Base-by-base conservation (phyloP, 257 asterid genomes). In the Coffea eugenioides region DNA sequence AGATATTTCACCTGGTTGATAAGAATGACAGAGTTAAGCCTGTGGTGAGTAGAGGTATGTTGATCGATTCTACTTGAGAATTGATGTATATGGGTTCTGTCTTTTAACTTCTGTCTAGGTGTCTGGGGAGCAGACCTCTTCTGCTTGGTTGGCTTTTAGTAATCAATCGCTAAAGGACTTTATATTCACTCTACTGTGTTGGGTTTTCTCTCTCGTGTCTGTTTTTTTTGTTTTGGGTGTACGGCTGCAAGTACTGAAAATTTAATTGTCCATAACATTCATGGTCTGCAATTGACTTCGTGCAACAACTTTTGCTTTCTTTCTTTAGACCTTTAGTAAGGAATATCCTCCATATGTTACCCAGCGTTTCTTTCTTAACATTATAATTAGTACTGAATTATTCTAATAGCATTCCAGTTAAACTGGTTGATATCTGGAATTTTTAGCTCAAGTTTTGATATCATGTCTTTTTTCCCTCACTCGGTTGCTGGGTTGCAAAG, bases 21-120 rank as follows among this genome's bases (percentile, higher is more conserved):
- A 82, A 51, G 67, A 83, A 84, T 86, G 80, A 84, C 75, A 88
- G 79, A 82, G 77, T 77, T 56, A 77, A 77, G 84, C 85, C 88
- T 9, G 56, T 78, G 64, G 81, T 75, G 74, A 82, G 79, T 81
- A 85, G 84, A 85, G 97, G 97, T 92, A 87, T 79, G 89, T 85
- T 79, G 5, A 77, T 12, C 39, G 7, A 27, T 75, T n/a, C 36
- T 75, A 52, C 72, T 12, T 75, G n/a, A 56, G 39, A 45, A 41
- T 72, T 79, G 75, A n/a, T 71, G 7, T 13, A 45, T 45, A 21
- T 23, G 10, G 20, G 7, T 71, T 1, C 13, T 0, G 75, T 20
- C 12, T 0, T n/a, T n/a, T 62, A 23, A 10, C 10, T 62, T 62
- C 68, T 62, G 15, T 0, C 6, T 23, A 7, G 67, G 36, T n/a